Conservation (phyloP, 2,329 filamentous ascomycete species). For the Penicillium sp. region DNA sequence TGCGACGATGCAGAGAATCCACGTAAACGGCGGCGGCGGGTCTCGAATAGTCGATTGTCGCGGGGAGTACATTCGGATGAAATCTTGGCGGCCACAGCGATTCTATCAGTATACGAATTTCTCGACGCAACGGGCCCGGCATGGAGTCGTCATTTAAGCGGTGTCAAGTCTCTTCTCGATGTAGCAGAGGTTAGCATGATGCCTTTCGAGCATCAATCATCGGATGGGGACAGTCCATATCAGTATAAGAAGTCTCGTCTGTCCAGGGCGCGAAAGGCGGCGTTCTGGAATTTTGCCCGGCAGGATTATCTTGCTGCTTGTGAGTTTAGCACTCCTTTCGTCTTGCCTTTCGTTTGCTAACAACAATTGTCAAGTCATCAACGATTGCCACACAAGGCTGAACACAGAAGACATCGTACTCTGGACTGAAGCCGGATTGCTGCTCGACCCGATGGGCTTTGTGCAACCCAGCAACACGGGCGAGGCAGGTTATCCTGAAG, state of each 20-base stretch:
- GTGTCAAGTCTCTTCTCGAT: slow-evolving; percentile 63
- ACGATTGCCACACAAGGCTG: slow-evolving; percentile 61
- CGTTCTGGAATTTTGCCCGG: slow-evolving; percentile 68
- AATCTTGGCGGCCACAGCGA: slow-evolving; percentile 65
- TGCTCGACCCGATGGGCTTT: slow-evolving; percentile 57
- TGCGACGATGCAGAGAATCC: slow-evolving; percentile 43
- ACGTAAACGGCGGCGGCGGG: slow-evolving; percentile 43
- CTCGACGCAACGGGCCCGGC: slow-evolving; percentile 65
- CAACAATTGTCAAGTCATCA: slow-evolving; percentile 46
- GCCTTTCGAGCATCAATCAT: slow-evolving; percentile 42
- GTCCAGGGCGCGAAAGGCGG: slow-evolving; percentile 59
- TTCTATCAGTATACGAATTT: slow-evolving; percentile 68
- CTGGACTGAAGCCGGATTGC: slow-evolving; percentile 65
- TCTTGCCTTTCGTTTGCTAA: not conserved
- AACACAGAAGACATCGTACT: slow-evolving; percentile 63
- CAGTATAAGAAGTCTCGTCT: slow-evolving; percentile 42
- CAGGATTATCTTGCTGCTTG: slow-evolving; percentile 67
- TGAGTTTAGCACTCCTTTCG: slow-evolving; percentile 31
- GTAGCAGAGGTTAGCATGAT: slow-evolving; percentile 45
- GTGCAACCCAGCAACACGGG: slow-evolving; percentile 46
- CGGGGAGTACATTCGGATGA: slow-evolving; percentile 54
- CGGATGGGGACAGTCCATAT: slow-evolving; percentile 41
- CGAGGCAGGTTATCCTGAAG: slow-evolving; percentile 34
- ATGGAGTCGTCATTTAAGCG: slow-evolving; percentile 66
- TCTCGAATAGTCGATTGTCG: slow-evolving; percentile 48